Percentiles rank a stretch among this genome's conserved stretches.
Evolutionary conservation across 2,329 filamentous ascomycete genomes (phyloP).

Genomic region (Colletotrichum sp.): DNA sequence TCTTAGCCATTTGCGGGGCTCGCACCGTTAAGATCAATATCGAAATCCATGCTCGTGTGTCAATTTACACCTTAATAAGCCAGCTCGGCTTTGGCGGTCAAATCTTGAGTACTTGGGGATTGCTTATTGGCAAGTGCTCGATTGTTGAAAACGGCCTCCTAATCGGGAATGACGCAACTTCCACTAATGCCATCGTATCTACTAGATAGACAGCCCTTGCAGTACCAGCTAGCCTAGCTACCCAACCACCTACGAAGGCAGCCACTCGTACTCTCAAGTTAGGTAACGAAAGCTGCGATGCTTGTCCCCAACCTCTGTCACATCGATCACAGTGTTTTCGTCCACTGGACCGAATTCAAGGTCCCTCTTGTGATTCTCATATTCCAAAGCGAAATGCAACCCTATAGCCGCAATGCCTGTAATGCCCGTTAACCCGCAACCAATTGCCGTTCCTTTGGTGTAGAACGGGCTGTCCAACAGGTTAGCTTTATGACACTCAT

Average conservation of each 20-base stretch:
- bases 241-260: background rate
- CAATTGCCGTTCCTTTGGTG: slow-evolving; percentile 22
- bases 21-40: too few species aligned
- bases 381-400: slow-evolving; percentile 17
- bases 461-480: slow-evolving; percentile 19
- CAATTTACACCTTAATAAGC: background rate
- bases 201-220: background rate
- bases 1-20: background rate
- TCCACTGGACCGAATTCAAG: slow-evolving; percentile 10
- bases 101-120: background rate
- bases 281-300: slow-evolving; percentile 24
- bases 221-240: background rate
- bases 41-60: background rate
- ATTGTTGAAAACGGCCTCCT: background rate
- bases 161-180: background rate
- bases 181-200: background rate
- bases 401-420: slow-evolving; percentile 18
- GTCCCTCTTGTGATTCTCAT: slow-evolving; percentile 23
- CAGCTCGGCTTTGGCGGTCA: background rate
- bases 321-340: slow-evolving; percentile 13
- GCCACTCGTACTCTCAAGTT: background rate
- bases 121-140: background rate
- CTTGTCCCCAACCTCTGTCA: slow-evolving; percentile 21
- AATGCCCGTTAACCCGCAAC: slow-evolving; percentile 22
- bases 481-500: background rate